A percentile compares a stretch with the other conserved stretches of the same genome.
phyloP scores from a whole-genome alignment of 1,284 basidiomycete species.

The Sanghuangporus sanghuang region DNA sequence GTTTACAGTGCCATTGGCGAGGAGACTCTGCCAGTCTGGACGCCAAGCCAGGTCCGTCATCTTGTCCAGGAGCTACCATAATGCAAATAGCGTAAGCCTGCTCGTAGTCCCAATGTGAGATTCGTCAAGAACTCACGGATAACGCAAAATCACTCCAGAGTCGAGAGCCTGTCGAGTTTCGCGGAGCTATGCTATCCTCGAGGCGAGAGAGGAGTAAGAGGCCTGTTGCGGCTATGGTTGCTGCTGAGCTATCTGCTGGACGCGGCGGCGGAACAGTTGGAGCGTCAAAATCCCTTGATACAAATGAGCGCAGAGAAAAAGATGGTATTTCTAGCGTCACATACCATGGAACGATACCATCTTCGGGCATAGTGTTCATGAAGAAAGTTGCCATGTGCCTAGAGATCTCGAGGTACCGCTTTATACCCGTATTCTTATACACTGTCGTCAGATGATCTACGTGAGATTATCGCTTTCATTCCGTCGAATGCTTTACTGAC shows the following conservation, averaged over 20 bases:
- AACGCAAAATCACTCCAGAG: constrained; percentile 47
- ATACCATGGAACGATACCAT: constrained; percentile 64
- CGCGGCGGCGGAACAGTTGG: constrained; percentile 42
- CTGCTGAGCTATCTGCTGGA: constrained; percentile 64
- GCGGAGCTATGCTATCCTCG: constrained; percentile 33
- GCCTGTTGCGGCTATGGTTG: constrained; percentile 53
- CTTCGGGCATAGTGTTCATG: constrained; percentile 46
- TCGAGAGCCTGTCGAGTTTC: constrained; percentile 31
- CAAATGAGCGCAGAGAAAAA: neutral
- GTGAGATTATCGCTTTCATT: constrained; percentile 14
- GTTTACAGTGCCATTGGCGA: constrained; percentile 66
- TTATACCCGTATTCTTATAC: constrained; percentile 48
- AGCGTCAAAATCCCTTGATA: constrained; percentile 62
- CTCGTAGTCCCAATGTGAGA: neutral
- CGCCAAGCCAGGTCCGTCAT: constrained; percentile 51
- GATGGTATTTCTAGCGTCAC: neutral
- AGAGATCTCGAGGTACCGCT: constrained; percentile 52
- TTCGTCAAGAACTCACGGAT: constrained; percentile 28
- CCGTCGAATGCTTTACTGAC: constrained; percentile 32
- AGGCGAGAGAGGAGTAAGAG: constrained; percentile 53
- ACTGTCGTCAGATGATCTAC: constrained; percentile 33
- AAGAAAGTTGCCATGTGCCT: constrained; percentile 55
- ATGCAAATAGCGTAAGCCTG: neutral
- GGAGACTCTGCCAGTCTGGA: constrained; percentile 53
- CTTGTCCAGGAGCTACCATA: constrained; percentile 41